Percentiles rank a stretch among this genome's conserved stretches.
Evolutionary conservation across 495 filamentous ascomycete species (phyloP).

Genomic region (Trichoderma asperelloides): DNA sequence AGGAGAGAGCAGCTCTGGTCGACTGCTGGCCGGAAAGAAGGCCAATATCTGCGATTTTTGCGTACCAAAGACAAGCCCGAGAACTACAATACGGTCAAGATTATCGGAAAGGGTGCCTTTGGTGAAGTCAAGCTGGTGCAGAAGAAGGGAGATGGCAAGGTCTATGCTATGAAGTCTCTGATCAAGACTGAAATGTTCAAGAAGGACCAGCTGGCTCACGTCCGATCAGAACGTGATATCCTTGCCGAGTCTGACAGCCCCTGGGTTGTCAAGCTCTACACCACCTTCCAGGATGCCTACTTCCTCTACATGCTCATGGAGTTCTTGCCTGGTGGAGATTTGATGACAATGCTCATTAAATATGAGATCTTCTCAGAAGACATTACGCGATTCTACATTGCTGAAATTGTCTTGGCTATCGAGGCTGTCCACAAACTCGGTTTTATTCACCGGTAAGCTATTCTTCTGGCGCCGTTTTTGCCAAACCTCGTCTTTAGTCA

Average conservation of each 20-base stretch:
- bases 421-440: conserved; percentile 96
- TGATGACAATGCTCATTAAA: conserved; percentile 99
- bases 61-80: conserved; percentile 83
- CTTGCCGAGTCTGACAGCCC: conserved; percentile 96
- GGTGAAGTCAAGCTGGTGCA: conserved; percentile 96
- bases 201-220: conserved; percentile 98
- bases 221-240: conserved; percentile 95
- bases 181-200: conserved; percentile 99
- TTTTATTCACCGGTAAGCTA: conserved; percentile 78
- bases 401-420: conserved; percentile 93
- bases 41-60: conserved; percentile 85
- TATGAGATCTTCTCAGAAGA: conserved; percentile 99
- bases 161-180: conserved; percentile 96
- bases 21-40: conserved; percentile 72
- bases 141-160: conserved; percentile 90
- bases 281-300: conserved; percentile 90
- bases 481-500: background rate
- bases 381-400: conserved; percentile 98
- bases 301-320: conserved; percentile 99
- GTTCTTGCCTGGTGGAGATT: conserved; percentile 92
- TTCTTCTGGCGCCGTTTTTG: background rate
- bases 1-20: conserved; percentile 72
- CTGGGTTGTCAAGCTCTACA: conserved; percentile 97
- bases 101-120: conserved; percentile 98
- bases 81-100: conserved; percentile 92